A percentile compares a stretch with the other conserved stretches of the same genome.
Conservation (phyloP, 176 grass and related monocot genomes). For the Elymus sibiricus region DNA sequence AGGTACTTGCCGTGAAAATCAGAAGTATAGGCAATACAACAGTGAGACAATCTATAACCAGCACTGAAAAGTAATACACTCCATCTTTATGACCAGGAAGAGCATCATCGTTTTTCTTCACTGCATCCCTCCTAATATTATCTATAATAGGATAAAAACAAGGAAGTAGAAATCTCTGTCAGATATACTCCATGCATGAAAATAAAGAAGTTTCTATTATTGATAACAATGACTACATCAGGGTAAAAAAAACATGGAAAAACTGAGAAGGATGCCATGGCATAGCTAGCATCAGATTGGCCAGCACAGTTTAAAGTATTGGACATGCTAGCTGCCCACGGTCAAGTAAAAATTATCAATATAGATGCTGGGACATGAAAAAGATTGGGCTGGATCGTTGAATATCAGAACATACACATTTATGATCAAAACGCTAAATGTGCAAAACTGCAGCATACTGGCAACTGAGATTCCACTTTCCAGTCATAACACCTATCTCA, state of each 20-base stretch:
- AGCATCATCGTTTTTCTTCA: constrained; percentile 58
- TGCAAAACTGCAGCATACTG: neutral
- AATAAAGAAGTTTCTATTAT: neutral
- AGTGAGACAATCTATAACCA: constrained; percentile 61
- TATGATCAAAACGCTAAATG: constrained; percentile 2
- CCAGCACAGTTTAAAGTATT: neutral
- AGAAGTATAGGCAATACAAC: constrained; percentile 74
- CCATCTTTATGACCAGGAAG: constrained; percentile 39
- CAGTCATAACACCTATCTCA: neutral
- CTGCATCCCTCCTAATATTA: constrained; percentile 25
- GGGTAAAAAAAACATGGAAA: neutral
- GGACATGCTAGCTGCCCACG: neutral
- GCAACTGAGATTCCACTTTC: neutral
- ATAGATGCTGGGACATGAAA: neutral
- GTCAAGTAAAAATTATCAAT: neutral
- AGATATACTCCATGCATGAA: constrained; percentile 14
- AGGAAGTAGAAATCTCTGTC: neutral
- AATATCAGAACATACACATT: neutral
- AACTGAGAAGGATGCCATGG: neutral
- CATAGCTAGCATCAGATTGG: neutral
- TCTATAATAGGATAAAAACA: constrained; percentile 36
- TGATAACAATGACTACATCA: neutral
- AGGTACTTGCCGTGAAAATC: constrained; percentile 68
- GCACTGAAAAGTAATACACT: constrained; percentile 38
- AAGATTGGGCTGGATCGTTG: neutral